Evolutionary conservation across 148 eudicot genomes (phyloP).

Genomic region (Diospyros kaki): DNA sequence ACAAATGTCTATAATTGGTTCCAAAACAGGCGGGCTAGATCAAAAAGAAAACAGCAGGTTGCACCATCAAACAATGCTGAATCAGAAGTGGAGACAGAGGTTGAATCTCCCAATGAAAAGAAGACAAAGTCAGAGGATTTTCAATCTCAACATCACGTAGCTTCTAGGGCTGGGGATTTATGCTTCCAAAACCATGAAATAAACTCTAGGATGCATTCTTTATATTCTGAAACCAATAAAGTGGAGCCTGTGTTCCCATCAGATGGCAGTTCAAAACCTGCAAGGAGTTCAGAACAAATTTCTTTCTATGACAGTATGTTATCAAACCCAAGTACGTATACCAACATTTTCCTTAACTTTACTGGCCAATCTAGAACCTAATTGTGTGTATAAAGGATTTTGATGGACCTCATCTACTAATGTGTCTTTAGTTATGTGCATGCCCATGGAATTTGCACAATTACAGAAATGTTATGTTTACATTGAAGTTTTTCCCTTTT

Average conservation of each 20-base stretch:
- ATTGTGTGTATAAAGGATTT: too few relatives aligned
- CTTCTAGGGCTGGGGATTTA: neutral
- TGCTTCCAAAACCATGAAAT: slow-evolving; percentile 3
- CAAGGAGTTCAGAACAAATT: neutral
- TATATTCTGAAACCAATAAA: neutral
- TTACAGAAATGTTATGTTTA: too few relatives aligned
- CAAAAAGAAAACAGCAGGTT: slow-evolving; percentile 28
- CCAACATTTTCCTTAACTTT: too few relatives aligned
- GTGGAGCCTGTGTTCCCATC: slow-evolving; percentile 10
- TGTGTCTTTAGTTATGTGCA: too few relatives aligned
- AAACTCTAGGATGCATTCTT: slow-evolving; percentile 4
- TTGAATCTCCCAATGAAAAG: slow-evolving; percentile 27
- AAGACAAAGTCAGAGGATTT: slow-evolving; percentile 13
- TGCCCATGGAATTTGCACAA: too few relatives aligned
- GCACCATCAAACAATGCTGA: slow-evolving; percentile 16
- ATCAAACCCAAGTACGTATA: too few relatives aligned
- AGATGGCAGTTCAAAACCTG: neutral
- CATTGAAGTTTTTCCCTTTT: too few relatives aligned
- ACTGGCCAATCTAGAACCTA: too few relatives aligned
- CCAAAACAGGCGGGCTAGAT: slow-evolving; percentile 37
- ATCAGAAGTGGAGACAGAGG: slow-evolving; percentile 31
- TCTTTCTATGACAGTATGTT: too few relatives aligned
- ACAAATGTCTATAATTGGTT: slow-evolving; percentile 39
- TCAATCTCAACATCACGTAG: neutral
- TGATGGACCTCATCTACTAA: too few relatives aligned